Base-by-base conservation (phyloP, 306 rosid species). In the Acacia crassicarpa region DNA sequence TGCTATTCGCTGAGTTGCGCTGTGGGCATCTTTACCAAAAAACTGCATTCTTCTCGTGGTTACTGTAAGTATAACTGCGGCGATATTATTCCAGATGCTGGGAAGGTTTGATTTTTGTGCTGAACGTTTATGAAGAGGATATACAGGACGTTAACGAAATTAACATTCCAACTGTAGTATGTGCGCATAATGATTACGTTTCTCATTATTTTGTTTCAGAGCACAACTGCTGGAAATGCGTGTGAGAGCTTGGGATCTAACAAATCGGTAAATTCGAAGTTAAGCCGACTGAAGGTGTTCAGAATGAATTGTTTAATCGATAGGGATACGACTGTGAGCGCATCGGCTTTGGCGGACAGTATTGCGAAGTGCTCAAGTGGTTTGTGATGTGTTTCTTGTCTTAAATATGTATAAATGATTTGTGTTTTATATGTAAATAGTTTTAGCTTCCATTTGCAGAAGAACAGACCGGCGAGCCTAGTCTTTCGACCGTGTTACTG, bases 401-500 rank as follows among this genome's bases (percentile, higher is more conserved):
- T 38, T 80, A 54, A 53, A 19, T 33, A 19, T 8, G 22, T 22
- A 32, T 51, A 17, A 62, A 3, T n/a, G 22, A 58, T 77, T 80
- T 72, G 44, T 65, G 65, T 40, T 63, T 61, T 81, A 32, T 72
- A 74, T 20, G 73, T 78, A 25, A 71, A 35, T 77, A 32, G 78
- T 83, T 11, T 70, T 72, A 80, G 40, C 32, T 69, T 77, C 75
- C 81, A 73, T 59, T 83, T 70, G 65, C 82, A 93, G 97, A 88
- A 71, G 78, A 81, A 83, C 90, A 81, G 88, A 80, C 70, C 67
- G 49, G 75, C 74, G 94, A 91, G 84, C 94, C 97, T 14, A 84
- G 89, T 56, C 76, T 95, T 73, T 89, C 99, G 51, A 95, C 98
- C 16, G 69, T 85, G 76, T 77, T 95, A 84, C 82, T 95, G 97